phyloP scores from a whole-genome alignment of 768 basidiomycete genomes.

The Saitozyma sp. region DNA sequence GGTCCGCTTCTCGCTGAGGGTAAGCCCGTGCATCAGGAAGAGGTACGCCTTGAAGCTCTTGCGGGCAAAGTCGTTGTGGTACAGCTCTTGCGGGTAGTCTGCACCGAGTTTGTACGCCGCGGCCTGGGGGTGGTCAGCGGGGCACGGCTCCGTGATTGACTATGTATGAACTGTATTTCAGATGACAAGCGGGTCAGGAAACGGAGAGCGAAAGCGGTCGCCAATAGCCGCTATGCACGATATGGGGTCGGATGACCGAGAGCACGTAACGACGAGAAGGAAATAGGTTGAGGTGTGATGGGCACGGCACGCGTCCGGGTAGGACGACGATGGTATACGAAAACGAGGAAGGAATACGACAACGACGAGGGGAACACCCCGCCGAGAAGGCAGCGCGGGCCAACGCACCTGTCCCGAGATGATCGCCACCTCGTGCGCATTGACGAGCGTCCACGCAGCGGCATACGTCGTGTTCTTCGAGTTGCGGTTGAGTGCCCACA shows the following conservation, averaged over 20 bases:
- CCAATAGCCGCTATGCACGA: too few relatives aligned
- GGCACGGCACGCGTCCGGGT: too few relatives aligned
- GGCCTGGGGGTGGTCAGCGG: slow-evolving; percentile 28
- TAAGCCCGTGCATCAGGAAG: slow-evolving; percentile 47
- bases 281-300: too few relatives aligned
- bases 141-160: background rate
- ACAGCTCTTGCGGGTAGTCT: slow-evolving; percentile 53
- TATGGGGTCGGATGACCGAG: too few relatives aligned
- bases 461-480: slow-evolving; percentile 51
- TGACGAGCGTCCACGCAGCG: slow-evolving; percentile 55
- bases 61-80: slow-evolving; percentile 53
- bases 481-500: slow-evolving; percentile 53
- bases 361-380: background rate
- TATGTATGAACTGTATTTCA: too few relatives aligned
- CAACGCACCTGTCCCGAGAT: slow-evolving; percentile 21
- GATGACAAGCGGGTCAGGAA: too few relatives aligned
- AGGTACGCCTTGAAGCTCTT: slow-evolving; percentile 52
- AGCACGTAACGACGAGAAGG: too few relatives aligned
- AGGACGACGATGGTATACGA: background rate
- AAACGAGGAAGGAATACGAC: background rate
- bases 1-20: slow-evolving; percentile 41
- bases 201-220: too few relatives aligned
- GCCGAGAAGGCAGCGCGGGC: too few relatives aligned
- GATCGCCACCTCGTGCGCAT: slow-evolving; percentile 51
- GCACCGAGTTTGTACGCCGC: slow-evolving; percentile 55